A percentile compares a stretch with the other conserved stretches of the same genome.
Conservation (phyloP, 2,329 filamentous ascomycete genomes). For the Pyrenochaeta sp. region DNA sequence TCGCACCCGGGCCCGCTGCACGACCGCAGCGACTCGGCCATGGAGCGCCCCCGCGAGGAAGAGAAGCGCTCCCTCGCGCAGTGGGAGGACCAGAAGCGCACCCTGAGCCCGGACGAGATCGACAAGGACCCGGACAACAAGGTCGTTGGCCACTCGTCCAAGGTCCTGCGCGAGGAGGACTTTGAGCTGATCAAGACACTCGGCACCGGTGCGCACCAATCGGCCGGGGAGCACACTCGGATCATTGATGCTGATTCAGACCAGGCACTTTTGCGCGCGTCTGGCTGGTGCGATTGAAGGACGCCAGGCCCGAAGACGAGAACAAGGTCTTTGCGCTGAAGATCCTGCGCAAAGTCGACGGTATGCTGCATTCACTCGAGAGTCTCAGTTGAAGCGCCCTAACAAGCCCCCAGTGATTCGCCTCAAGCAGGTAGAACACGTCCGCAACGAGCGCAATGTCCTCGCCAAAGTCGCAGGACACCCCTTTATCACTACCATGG, state of each 20-base stretch:
- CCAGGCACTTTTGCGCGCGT: slow-evolving; percentile 82
- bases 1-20: slow-evolving; percentile 33
- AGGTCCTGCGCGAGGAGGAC: slow-evolving; percentile 61
- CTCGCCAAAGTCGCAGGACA: slow-evolving; percentile 79
- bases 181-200: slow-evolving; percentile 78
- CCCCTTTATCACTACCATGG: slow-evolving; percentile 82
- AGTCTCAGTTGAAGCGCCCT: no score
- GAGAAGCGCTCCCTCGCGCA: slow-evolving; percentile 56
- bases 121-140: slow-evolving; percentile 53
- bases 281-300: slow-evolving; percentile 74
- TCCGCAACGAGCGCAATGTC: slow-evolving; percentile 81
- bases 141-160: slow-evolving; percentile 56
- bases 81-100: slow-evolving; percentile 56
- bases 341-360: slow-evolving; percentile 71
- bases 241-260: slow-evolving; percentile 31
- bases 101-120: slow-evolving; percentile 54
- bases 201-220: slow-evolving; percentile 71
- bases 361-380: slow-evolving; percentile 37
- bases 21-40: slow-evolving; percentile 44
- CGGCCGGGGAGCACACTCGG: no score
- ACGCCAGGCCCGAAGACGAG: slow-evolving; percentile 59
- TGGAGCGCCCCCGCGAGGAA: slow-evolving; percentile 52
- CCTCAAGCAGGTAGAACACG: slow-evolving; percentile 86
- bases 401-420: slow-evolving; percentile 69
- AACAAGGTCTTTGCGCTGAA: slow-evolving; percentile 81